A percentile compares a stretch with the other conserved stretches of the same genome.
Conservation (phyloP, 108 stramenopile genomes). For the Nitzschia palea region DNA sequence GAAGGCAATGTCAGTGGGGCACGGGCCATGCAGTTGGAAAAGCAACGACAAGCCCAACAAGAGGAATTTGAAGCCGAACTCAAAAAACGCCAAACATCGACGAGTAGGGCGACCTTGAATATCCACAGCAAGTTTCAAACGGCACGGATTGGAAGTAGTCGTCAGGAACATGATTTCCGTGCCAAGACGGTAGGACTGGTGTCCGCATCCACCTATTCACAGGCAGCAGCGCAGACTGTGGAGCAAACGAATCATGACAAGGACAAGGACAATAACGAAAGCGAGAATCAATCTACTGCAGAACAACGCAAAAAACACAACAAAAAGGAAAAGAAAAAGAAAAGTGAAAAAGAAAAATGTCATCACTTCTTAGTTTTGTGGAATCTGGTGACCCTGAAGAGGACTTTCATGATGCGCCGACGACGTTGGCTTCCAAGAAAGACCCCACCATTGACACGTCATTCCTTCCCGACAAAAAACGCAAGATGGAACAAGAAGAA, state of each 20-base stretch:
- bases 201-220: slow-evolving; percentile 78
- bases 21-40: slow-evolving; percentile 69
- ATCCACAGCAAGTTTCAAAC: slow-evolving; percentile 32
- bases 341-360: slow-evolving; percentile 68
- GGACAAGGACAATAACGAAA: slow-evolving; percentile 10
- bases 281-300: background rate
- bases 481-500: slow-evolving; percentile 59
- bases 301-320: slow-evolving; percentile 27
- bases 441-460: slow-evolving; percentile 93
- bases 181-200: slow-evolving; percentile 84
- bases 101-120: slow-evolving; percentile 27
- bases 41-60: slow-evolving; percentile 71
- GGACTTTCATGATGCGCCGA: slow-evolving; percentile 16
- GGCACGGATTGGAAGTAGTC: slow-evolving; percentile 29
- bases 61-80: slow-evolving; percentile 66
- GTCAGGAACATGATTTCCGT: slow-evolving; percentile 55
- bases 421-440: slow-evolving; percentile 53
- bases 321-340: slow-evolving; percentile 50
- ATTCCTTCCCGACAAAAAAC: slow-evolving; percentile 88
- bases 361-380: slow-evolving; percentile 69
- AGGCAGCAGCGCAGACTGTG: slow-evolving; percentile 43
- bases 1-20: slow-evolving; percentile 86
- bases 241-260: slow-evolving; percentile 31
- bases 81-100: slow-evolving; percentile 33
- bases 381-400: slow-evolving; percentile 63